Base-by-base conservation (phyloP, 768 basidiomycete species). In the Suillus ampliporus region DNA sequence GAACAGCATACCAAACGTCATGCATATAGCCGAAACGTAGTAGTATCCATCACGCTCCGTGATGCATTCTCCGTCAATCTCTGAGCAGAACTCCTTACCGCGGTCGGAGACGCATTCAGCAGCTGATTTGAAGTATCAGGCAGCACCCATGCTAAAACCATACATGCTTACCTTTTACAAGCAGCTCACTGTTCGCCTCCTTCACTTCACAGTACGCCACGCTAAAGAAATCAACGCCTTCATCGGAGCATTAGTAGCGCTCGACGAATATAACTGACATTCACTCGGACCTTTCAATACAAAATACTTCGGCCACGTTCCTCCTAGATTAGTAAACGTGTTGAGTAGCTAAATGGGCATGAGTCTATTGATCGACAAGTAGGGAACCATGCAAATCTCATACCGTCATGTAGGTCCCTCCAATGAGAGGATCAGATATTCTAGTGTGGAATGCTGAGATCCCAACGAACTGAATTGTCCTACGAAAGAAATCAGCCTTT, bases 381-480 rank as follows among this genome's bases (percentile, higher is more conserved):
- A n/a, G 26, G 17, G 47, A 17, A 65, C 58, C n/a, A 21, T 26
- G 35, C 31, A 38, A 52, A 31, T 11, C 35, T 78, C 88, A 65
- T 69, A 95, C 96, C 14, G 97, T 99, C 97, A 99, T 99, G 76
- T 99, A 99, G 0, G 97, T 99, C 57, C 97, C 97, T 34, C 97
- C 97, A 58, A 99, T 97, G 14, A 97, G 72, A 0, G 97, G 97
- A 72, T 99, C 97, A 1, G 97, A 95, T 41, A 99, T 89, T 59
- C 91, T 87, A 4, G 95, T 98, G 70, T 99, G 97, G 84, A 99
- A 99, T 4, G 97, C 97, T n/a, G 95, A 94, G 64, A 99, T 95
- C 10, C 97, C 95, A 21, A 98, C 97, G 72, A 99, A 99, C 76
- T 99, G 97, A n/a, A 99, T 89, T 5, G 97, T 98, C 51, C 97